Conservation (phyloP, 805 yeast species). For the Wickerhamiella alocasiicola region DNA sequence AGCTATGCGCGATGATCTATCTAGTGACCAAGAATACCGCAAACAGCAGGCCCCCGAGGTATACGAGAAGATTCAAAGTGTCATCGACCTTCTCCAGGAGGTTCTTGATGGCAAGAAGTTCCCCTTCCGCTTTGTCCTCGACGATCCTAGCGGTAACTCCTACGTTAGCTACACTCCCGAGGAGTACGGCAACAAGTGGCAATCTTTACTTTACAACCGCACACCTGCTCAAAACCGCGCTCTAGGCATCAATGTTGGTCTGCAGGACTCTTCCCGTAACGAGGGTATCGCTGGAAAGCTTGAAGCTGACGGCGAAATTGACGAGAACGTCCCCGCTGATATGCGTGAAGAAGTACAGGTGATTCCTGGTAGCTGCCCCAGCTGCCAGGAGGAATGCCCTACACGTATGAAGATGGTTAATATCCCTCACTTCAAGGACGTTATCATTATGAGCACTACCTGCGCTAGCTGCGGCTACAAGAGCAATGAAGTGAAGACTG, state of each 20-base stretch:
- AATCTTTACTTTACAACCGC: constrained; percentile 67
- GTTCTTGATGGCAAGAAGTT: constrained; percentile 55
- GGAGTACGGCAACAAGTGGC: constrained; percentile 84
- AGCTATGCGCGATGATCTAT: constrained; percentile 74
- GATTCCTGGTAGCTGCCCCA: constrained; percentile 83
- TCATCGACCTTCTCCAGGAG: constrained; percentile 47
- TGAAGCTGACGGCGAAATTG: constrained; percentile 34
- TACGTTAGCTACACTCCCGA: constrained; percentile 68
- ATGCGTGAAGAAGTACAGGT: constrained; percentile 84
- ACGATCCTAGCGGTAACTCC: constrained; percentile 95
- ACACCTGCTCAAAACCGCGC: constrained; percentile 78
- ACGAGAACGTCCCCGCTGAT: constrained; percentile 61
- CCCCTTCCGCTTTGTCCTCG: constrained; percentile 68
- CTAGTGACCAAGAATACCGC: constrained; percentile 71
- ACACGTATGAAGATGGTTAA: constrained; percentile 95
- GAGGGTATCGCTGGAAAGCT: constrained; percentile 25
- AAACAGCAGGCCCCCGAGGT: constrained; percentile 60
- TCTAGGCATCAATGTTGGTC: constrained; percentile 45
- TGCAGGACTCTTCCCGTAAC: constrained; percentile 33
- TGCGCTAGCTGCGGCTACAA: constrained; percentile 91
- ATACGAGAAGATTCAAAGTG: constrained; percentile 57
- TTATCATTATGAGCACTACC: constrained; percentile 85
- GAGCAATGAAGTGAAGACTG: constrained; percentile 96
- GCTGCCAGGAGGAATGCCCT: constrained; percentile 68
- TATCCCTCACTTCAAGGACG: constrained; percentile 97